Evolutionary conservation across 2,329 filamentous ascomycete species (phyloP), one percentile per base, ranked within the genome.

Genomic region (Cephalotrichum gorgonifer): DNA sequence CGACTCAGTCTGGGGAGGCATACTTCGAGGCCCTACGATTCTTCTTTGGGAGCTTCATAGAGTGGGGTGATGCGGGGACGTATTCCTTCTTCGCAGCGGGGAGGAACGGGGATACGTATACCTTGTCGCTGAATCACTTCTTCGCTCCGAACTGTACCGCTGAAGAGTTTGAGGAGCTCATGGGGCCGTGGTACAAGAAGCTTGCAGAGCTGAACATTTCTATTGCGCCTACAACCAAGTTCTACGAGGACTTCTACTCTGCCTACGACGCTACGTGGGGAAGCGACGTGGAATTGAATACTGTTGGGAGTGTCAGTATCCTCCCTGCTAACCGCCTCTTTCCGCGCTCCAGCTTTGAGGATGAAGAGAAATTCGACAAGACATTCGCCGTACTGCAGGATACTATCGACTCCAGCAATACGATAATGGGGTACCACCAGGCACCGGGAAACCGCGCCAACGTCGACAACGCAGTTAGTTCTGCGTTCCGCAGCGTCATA

Each of bases 11-110:
- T 8, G 56, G 54, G 30, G 68, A 74, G 22, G 62, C 56, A 0
- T 81, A 73, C 62, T 81, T 71, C 55, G 56, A 67, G 39, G 71
- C 68, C 1, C 63, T 81, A 17, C 59, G 61, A 1, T 60, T 63
- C 9, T 79, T 74, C 54, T 33, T 58, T 55, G 17, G 56, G 25
- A 53, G 58, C 44, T 64, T 78, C 0, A 68, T 73, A 1, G 60
- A 57, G 2, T 68, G 77, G 51, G 65, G 74, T 12, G 74, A 76
- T 52, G 62, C 68, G 2, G 76, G 76, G 6, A 64, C 35, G 8
- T 41, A 41, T 23, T 41, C 35, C 9, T 35, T 26, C 23, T 67
- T n/a, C 17, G 12, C 20, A 22, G 12, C 42, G 3, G 35, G 35
- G n/a, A 23, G 11, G 17, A 6, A 3, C 3, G 35, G 20, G 35